Evolutionary conservation across 1,284 basidiomycete species (phyloP).

Genomic region (Pterulicium gracile): DNA sequence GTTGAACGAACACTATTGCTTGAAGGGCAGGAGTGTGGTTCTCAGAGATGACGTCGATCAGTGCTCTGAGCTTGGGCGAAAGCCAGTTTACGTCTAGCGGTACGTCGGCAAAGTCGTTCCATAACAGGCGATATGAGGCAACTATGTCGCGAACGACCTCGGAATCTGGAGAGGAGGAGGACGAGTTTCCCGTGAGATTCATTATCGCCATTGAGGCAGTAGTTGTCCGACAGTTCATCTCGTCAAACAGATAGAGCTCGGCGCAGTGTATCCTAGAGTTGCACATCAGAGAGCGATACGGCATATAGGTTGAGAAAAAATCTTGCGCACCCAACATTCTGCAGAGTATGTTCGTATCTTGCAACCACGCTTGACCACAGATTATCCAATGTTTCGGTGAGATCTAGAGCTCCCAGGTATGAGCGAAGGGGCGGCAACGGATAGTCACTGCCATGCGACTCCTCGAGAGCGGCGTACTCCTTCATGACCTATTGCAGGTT

Average conservation of each 20-base stretch:
- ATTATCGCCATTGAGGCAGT: too few relatives aligned
- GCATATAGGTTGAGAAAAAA: too few relatives aligned
- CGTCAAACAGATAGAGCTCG: conserved; percentile 21
- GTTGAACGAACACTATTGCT: conserved; percentile 76
- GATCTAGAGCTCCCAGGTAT: conserved; percentile 36
- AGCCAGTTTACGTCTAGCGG: conserved; percentile 45
- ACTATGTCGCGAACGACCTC: neutral
- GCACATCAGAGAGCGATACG: too few relatives aligned
- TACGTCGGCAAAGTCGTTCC: conserved; percentile 9
- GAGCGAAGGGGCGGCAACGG: conserved; percentile 43
- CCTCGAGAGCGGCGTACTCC: conserved; percentile 40
- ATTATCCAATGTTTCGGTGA: conserved; percentile 30
- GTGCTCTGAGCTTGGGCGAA: conserved; percentile 56
- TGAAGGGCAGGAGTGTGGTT: conserved; percentile 52
- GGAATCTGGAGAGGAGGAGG: neutral
- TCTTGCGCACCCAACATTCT: neutral
- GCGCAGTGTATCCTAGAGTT: conserved; percentile 44
- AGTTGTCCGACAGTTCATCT: neutral
- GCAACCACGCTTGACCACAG: conserved; percentile 44
- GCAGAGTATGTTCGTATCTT: conserved; percentile 47
- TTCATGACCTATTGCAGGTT: conserved; percentile 51
- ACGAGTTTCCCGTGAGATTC: neutral
- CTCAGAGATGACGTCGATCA: conserved; percentile 50
- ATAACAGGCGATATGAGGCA: neutral
- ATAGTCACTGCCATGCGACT: conserved; percentile 41